Base-by-base conservation (phyloP, 305 asterid species). In the Salvia sclarea region DNA sequence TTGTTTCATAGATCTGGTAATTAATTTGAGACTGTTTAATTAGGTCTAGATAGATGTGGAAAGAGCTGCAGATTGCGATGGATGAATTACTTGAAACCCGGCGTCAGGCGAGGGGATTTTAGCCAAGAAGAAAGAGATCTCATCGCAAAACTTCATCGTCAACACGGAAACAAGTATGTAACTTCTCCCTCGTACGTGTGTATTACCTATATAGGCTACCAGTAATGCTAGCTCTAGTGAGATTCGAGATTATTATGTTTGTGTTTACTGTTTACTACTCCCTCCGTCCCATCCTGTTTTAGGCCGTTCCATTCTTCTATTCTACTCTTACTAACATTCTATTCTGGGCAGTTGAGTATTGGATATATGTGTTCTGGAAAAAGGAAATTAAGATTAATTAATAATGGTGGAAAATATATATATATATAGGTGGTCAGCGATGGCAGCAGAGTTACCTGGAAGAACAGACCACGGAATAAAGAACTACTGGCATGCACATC, bases 11-110 rank as follows among this genome's bases (percentile, higher is more conserved):
- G 10, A 20, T 2, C 20, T 50, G 20, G 20, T 1, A 21, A 43
- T 2, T 25, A 25, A 13, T 13, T 6, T 4, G 0, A 5, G 5
- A 2, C 0, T 30, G 35, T 21, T 3, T 49, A 1, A 8, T 49
- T 31, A 53, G 59, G 59, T 53, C 59, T 53, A 1, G 37, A 53
- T 22, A 53, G 35, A 53, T 53, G 59, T 53, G 59, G 59, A 53
- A 53, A 53, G 59, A 24, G 59, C 13, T 53, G 59, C 37, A 53
- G 59, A 24, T 12, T 53, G 59, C 59, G 59, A 53, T 22, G 37
- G 59, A 5, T 52, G 31, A 52, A 52, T 22, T 52, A 52, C 58
- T 52, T 52, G 58, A 52, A 22, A 52, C 33, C 58, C 3, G 58
- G 58, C 0, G 33, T 52, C 2, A 52, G 17, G 12, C 58, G 58